phyloP scores from a whole-genome alignment of 148 eudicot species.

The Rhododendron williamsianum region DNA sequence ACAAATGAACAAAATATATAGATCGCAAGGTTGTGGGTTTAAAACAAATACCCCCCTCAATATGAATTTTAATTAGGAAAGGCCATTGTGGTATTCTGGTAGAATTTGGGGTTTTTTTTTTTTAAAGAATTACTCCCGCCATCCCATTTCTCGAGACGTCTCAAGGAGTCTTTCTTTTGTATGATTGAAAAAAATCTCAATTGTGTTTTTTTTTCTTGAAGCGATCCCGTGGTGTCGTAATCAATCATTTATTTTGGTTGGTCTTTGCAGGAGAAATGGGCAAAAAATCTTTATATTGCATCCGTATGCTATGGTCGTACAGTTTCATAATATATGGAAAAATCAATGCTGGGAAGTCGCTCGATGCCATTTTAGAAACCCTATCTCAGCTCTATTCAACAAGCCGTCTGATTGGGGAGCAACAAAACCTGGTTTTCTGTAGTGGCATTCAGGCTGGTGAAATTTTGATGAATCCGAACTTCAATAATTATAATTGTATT shows the following conservation, averaged over 20 bases:
- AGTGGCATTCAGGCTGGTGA: slow-evolving; percentile 11
- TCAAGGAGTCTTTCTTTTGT: not conserved
- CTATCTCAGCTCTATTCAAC: not conserved
- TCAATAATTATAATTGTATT: not conserved
- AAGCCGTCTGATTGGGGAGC: not conserved
- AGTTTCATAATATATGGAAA: slow-evolving; percentile 33
- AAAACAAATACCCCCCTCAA: not conserved
- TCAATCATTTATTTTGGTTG: not conserved
- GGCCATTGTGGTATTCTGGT: not conserved
- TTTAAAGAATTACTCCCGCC: not conserved
- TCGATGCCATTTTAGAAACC: not conserved
- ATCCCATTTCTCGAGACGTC: not conserved
- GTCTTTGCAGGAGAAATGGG: slow-evolving; percentile 63
- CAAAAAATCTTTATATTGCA: slow-evolving; percentile 58
- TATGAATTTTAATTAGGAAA: not conserved
- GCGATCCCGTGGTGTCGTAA: not conserved
- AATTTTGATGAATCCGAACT: slow-evolving; percentile 20
- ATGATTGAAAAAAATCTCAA: not conserved
- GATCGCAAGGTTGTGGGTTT: not conserved
- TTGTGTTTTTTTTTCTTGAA: not conserved
- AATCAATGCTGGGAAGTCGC: not conserved
- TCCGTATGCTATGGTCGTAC: slow-evolving; percentile 69
- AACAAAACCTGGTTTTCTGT: slow-evolving; percentile 1
- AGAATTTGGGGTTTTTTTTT: not conserved
- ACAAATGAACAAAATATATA: not conserved